A percentile compares a stretch with the other conserved stretches of the same genome.
These are phyloP conservation scores for Ophiostoma himal-ulmi DNA, from an alignment of 2,329 filamentous ascomycete genomes.

Conservation along the genomic window DNA sequence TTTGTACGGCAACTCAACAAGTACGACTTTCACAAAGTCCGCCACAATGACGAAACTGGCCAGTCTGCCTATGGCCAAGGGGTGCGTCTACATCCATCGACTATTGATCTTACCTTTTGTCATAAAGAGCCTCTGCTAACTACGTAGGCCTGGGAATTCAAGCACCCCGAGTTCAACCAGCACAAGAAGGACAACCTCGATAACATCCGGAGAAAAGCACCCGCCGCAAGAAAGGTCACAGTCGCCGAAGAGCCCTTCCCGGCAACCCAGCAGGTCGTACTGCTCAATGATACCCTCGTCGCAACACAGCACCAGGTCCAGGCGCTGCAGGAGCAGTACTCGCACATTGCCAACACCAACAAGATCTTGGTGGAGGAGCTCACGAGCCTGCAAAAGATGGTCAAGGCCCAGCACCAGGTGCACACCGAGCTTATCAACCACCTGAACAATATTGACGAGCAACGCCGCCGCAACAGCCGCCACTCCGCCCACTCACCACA, in stretches of 20 bases:
- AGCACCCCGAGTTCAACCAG: slow-evolving; percentile 16
- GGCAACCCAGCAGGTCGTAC: slow-evolving; percentile 79
- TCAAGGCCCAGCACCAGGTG: slow-evolving; percentile 53
- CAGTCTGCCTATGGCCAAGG: slow-evolving; percentile 75
- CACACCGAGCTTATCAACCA: slow-evolving; percentile 54
- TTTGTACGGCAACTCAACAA: slow-evolving; percentile 68
- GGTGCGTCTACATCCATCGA: slow-evolving; percentile 41
- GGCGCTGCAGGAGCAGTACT: slow-evolving; percentile 75
- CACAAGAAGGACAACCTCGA: slow-evolving; percentile 64
- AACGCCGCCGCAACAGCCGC: slow-evolving; percentile 39
- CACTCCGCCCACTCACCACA: slow-evolving; percentile 35
- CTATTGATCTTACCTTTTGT: background rate
- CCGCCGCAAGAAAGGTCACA: slow-evolving; percentile 69
- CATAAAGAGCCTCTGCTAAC: background rate
- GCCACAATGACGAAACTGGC: slow-evolving; percentile 80
- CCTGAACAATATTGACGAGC: slow-evolving; percentile 45
- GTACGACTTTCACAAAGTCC: slow-evolving; percentile 85
- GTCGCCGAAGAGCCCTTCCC: slow-evolving; percentile 64
- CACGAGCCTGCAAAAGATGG: slow-evolving; percentile 53
- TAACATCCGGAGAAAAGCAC: slow-evolving; percentile 92
- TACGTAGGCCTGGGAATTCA: slow-evolving; percentile 86
- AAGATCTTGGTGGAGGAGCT: slow-evolving; percentile 58
- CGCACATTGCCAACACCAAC: slow-evolving; percentile 64
- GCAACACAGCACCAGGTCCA: slow-evolving; percentile 92
- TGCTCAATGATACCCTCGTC: slow-evolving; percentile 80